These are phyloP conservation scores for Myriosclerotinia scirpicola DNA, from an alignment of 2,329 filamentous ascomycete species.

Conservation along the genomic window DNA sequence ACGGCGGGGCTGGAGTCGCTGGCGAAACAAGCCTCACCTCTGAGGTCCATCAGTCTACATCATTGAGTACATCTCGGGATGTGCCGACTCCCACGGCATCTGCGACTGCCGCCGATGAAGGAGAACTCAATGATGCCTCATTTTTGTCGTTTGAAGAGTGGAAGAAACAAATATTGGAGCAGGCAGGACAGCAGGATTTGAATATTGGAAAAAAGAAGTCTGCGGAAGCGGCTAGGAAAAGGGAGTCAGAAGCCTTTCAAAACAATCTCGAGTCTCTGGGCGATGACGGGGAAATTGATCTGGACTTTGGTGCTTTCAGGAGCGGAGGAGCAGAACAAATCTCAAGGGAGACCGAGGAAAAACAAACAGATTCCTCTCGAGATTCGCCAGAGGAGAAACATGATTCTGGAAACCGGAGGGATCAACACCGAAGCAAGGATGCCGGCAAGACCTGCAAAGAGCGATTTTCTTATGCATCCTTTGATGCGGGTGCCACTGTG, in stretches of 20 bases:
- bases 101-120: slow-evolving; percentile 31
- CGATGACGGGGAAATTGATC: slow-evolving; percentile 83
- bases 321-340: slow-evolving; percentile 36
- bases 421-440: slow-evolving; percentile 73
- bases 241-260: slow-evolving; percentile 56
- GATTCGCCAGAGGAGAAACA: slow-evolving; percentile 37
- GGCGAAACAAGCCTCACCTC: slow-evolving; percentile 19
- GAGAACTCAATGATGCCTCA: slow-evolving; percentile 57
- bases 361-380: slow-evolving; percentile 22
- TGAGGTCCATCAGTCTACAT: slow-evolving; percentile 14
- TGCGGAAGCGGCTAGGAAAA: slow-evolving; percentile 48
- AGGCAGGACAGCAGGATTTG: slow-evolving; percentile 75
- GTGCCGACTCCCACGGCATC: slow-evolving; percentile 15
- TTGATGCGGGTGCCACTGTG: slow-evolving; percentile 92
- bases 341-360: slow-evolving; percentile 28
- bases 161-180: slow-evolving; percentile 90
- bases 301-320: slow-evolving; percentile 67
- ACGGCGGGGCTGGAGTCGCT: background rate
- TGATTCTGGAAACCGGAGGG: slow-evolving; percentile 34
- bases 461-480: slow-evolving; percentile 94
- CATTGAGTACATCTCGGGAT: slow-evolving; percentile 14
- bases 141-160: slow-evolving; percentile 98
- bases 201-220: slow-evolving; percentile 58
- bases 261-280: slow-evolving; percentile 77
- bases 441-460: slow-evolving; percentile 98